Evolutionary conservation across 2,329 filamentous ascomycete genomes (phyloP).

Genomic region (Eutypa lata): DNA sequence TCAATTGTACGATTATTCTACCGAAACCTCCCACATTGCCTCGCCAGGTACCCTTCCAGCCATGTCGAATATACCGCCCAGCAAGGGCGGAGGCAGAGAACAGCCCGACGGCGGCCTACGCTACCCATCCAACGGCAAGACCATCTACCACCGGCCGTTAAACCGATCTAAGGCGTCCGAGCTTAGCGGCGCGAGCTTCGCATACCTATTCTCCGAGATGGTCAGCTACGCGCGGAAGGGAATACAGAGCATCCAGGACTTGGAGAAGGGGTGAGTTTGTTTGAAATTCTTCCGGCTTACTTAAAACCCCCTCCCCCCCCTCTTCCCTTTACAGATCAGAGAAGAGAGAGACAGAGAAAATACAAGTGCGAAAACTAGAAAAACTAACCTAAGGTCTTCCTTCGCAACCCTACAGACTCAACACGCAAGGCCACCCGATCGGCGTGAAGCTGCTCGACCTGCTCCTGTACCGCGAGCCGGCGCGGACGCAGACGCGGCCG

Average conservation of each 20-base stretch:
- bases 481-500: slow-evolving; percentile 71
- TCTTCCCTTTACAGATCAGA: too few species aligned
- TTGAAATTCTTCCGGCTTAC: too few species aligned
- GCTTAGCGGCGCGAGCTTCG: slow-evolving; percentile 89
- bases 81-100: slow-evolving; percentile 43
- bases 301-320: too few species aligned
- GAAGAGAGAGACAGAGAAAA: not conserved
- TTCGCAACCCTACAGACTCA: slow-evolving; percentile 60
- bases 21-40: too few species aligned
- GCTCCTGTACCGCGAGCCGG: slow-evolving; percentile 77
- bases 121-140: slow-evolving; percentile 90
- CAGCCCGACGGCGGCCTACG: slow-evolving; percentile 71
- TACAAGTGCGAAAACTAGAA: not conserved
- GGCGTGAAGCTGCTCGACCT: slow-evolving; percentile 94
- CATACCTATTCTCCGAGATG: slow-evolving; percentile 95
- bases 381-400: not conserved
- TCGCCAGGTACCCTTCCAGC: not conserved
- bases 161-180: slow-evolving; percentile 87
- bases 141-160: slow-evolving; percentile 93
- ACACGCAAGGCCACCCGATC: slow-evolving; percentile 87
- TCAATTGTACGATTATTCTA: too few species aligned
- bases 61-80: slow-evolving; percentile 53
- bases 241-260: slow-evolving; percentile 87
- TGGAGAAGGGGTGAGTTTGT: slow-evolving; percentile 78
- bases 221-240: slow-evolving; percentile 88